These are phyloP conservation scores for Thermothelomyces thermophilus DNA, from an alignment of 2,329 filamentous ascomycete genomes.

Conservation along the genomic window DNA sequence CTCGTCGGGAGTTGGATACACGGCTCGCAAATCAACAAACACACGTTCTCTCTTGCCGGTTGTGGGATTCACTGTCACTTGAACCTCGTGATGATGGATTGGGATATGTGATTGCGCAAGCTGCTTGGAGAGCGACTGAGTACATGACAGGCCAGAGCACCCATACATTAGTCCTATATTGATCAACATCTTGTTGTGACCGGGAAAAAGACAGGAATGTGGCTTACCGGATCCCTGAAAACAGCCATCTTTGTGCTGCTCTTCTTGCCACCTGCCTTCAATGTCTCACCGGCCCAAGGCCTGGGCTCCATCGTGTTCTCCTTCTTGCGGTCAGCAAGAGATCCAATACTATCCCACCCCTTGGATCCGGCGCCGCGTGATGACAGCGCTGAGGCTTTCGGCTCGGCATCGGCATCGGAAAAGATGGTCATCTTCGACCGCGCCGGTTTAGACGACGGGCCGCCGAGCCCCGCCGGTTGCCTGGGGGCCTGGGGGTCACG, in stretches of 20 bases:
- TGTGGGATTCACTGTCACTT: conserved; percentile 74
- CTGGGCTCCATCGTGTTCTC: conserved; percentile 83
- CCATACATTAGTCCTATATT: conserved; percentile 84
- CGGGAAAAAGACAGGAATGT: conserved; percentile 30
- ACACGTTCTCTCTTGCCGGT: conserved; percentile 81
- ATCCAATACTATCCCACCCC: conserved; percentile 90
- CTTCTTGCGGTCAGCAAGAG: conserved; percentile 82
- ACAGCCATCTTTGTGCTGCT: conserved; percentile 76
- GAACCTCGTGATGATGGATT: conserved; percentile 64
- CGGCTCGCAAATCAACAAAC: conserved; percentile 75
- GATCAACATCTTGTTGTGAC: conserved; percentile 67
- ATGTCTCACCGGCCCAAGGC: conserved; percentile 85
- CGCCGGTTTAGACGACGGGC: conserved; percentile 50
- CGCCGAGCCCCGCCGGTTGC: conserved; percentile 41
- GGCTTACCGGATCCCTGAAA: conserved; percentile 92
- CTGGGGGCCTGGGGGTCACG: conserved; percentile 61
- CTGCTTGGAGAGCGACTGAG: conserved; percentile 53
- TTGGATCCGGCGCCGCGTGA: conserved; percentile 50
- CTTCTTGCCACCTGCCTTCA: conserved; percentile 82
- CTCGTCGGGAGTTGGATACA: conserved; percentile 73
- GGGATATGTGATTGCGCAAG: conserved; percentile 57
- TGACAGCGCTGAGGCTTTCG: conserved; percentile 48
- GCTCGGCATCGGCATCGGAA: conserved; percentile 62
- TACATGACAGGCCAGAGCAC: conserved; percentile 33
- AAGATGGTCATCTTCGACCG: conserved; percentile 88